Base-by-base conservation (phyloP, 2,329 filamentous ascomycete species). In the Claviceps pazoutovae region DNA sequence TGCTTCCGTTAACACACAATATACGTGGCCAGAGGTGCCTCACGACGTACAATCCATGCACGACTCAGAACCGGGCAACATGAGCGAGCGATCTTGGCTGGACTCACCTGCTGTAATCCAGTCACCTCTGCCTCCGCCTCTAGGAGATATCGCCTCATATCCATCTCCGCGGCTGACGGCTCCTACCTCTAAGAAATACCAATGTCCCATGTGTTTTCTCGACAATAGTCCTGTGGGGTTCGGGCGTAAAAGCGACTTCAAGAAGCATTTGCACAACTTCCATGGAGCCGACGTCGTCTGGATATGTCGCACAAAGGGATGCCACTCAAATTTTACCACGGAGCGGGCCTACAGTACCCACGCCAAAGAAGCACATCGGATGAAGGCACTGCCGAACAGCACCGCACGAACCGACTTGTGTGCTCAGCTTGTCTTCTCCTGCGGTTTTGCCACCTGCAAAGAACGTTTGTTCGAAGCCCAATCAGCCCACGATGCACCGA, bases 241-340 rank as follows among this genome's bases (percentile, higher is more conserved):
- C 48, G 70, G 70, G 38, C 66, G 70, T 53, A 73, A 72, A 61
- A 71, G 68, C 57, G 70, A 73, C 56, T 72, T 73, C 58, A 73
- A 73, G 64, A 72, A 73, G 62, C 70, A 73, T 56, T 60, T 73
- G n/a, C 68, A 72, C 62, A 71, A 71, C 59, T 73, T 72, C 55
- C 71, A 73, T 56, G 68, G 68, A 39, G 63, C 66, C 47, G 68
- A 72, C 55, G 63, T 67, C 38, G 62, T 66, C 41, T 73, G 70
- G 71, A 60, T 70, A 19, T 73, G 70, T 60, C 69, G 65, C 46
- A 69, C 67, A 39, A 66, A 65, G 54, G 65, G 62, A 26, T 73
- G 70, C 57, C 62, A 66, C 45, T 59, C 71, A n/a, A 66, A 68
- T 4, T 72, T 72, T 45, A 69, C 71, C 51, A 71, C 70, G 21